phyloP scores from a whole-genome alignment of 805 yeast genomes.

The Yarrowia sp. region DNA sequence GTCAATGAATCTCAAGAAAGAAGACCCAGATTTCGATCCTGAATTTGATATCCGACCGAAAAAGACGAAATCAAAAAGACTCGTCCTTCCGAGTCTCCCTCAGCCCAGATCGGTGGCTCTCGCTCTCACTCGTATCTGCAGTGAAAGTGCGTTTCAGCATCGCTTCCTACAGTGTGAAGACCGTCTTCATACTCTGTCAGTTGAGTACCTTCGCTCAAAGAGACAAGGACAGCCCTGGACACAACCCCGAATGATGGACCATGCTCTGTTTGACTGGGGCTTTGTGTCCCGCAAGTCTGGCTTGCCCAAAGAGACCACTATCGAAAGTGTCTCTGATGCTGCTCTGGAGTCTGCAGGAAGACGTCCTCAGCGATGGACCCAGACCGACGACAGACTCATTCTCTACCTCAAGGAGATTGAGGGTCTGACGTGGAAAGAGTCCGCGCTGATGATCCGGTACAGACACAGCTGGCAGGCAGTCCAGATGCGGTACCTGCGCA shows the following conservation, averaged over 20 bases:
- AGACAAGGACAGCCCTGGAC: neutral
- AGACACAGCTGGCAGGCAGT: conserved; percentile 48
- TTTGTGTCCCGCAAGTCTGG: conserved; percentile 13
- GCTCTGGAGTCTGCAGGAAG: neutral
- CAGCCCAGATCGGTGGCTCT: neutral
- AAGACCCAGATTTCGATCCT: neutral
- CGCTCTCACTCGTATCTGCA: neutral
- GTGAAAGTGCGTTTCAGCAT: neutral
- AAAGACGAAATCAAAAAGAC: neutral
- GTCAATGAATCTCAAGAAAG: neutral
- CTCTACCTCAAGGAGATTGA: conserved; percentile 39
- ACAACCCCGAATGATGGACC: neutral
- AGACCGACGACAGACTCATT: conserved; percentile 30
- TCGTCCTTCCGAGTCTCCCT: neutral
- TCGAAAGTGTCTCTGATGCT: neutral
- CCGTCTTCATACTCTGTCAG: neutral
- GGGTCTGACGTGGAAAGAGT: conserved; percentile 43
- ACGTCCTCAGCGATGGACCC: conserved; percentile 29
- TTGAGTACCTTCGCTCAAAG: neutral
- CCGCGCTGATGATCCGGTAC: conserved; percentile 34
- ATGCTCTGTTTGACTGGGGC: conserved; percentile 1
- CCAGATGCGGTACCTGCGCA: conserved; percentile 48
- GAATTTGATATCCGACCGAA: neutral
- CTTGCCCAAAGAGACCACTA: neutral
- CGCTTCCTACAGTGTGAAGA: neutral